Base-by-base conservation (phyloP, 345 rosid genomes). In the Erucastrum elatum region DNA sequence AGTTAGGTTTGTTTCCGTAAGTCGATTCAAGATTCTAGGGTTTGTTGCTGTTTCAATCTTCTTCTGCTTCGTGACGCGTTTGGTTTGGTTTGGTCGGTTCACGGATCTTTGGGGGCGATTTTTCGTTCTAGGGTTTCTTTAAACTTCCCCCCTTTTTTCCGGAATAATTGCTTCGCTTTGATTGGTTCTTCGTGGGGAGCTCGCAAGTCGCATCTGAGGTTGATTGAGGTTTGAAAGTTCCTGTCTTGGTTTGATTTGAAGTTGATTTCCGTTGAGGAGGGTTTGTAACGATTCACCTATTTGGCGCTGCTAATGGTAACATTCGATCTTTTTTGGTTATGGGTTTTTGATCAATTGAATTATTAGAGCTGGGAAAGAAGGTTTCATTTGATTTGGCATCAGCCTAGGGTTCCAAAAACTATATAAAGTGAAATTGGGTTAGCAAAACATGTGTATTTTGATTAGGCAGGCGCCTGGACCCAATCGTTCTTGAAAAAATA, bases 91-190 rank as follows among this genome's bases (percentile, higher is more conserved):
- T 74, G 75, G 51, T 15, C 64, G 61, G 30, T 56, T 75, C 61
- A 34, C 71, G 76, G 78, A 39, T 75, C 75, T 64, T 80, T 31
- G 63, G 73, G 72, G 73, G 34, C 64, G 72, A 75, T 59, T 64
- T 64, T 25, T 13, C 31, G 11, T 75, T 64, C 76, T 80, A 80
- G 83, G 83, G 83, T 75, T 75, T 71, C 76, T 61, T 5, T 64
- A 34, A 70, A 15, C 13, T 56, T 37, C 21, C 29, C 75, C 35
- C 15, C 53, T 44, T 44, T 55, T 55, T 64, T 33, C 63, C 34
- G 78, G 30, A n/a, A 7, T 15, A 25, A 62, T 9, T 5, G 2
- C 5, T 37, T 27, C 64, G 70, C 26, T 68, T 21, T 1, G 58
- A 64, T 73, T 34, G 56, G 41, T 75, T 8, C 13, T 33, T 53